These are phyloP conservation scores for Colletotrichum sp. DNA, from an alignment of 2,329 filamentous ascomycete genomes.

Conservation along the genomic window DNA sequence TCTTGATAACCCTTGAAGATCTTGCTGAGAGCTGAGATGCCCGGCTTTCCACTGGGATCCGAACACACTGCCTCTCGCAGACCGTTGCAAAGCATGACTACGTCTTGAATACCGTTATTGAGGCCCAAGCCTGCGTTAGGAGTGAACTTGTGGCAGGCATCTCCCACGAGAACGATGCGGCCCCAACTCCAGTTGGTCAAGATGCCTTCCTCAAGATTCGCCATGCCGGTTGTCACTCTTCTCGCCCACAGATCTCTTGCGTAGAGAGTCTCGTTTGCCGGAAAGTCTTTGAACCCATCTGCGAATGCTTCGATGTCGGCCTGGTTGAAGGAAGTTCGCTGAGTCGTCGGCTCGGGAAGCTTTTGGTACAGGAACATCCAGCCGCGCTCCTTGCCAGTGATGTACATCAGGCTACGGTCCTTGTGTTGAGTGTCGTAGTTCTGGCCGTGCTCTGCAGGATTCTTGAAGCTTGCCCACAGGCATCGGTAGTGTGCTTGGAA, in stretches of 20 bases:
- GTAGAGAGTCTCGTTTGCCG: slow-evolving; percentile 27
- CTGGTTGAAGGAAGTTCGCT: slow-evolving; percentile 27
- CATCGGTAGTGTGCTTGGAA: slow-evolving; percentile 32
- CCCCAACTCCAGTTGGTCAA: slow-evolving; percentile 37
- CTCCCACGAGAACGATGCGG: slow-evolving; percentile 39
- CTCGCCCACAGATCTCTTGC: slow-evolving; percentile 33
- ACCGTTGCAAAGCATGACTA: slow-evolving; percentile 32
- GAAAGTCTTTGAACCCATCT: slow-evolving; percentile 29
- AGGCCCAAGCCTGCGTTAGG: slow-evolving; percentile 38
- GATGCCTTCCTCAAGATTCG: slow-evolving; percentile 41
- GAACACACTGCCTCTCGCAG: slow-evolving; percentile 19
- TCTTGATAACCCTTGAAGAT: not conserved
- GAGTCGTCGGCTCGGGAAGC: slow-evolving; percentile 27
- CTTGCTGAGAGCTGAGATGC: not conserved
- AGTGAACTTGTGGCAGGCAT: slow-evolving; percentile 42
- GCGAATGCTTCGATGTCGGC: slow-evolving; percentile 29
- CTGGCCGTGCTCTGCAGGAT: slow-evolving; percentile 23
- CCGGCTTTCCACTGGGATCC: not conserved
- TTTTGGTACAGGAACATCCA: slow-evolving; percentile 40
- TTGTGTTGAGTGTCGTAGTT: slow-evolving; percentile 35
- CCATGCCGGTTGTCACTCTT: slow-evolving; percentile 30
- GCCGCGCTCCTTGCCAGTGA: slow-evolving; percentile 30
- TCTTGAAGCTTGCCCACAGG: slow-evolving; percentile 37
- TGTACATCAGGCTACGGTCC: slow-evolving; percentile 29
- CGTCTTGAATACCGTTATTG: slow-evolving; percentile 39